phyloP scores from a whole-genome alignment of 331 rosid species.

The Rhamnella rubrinervis region DNA sequence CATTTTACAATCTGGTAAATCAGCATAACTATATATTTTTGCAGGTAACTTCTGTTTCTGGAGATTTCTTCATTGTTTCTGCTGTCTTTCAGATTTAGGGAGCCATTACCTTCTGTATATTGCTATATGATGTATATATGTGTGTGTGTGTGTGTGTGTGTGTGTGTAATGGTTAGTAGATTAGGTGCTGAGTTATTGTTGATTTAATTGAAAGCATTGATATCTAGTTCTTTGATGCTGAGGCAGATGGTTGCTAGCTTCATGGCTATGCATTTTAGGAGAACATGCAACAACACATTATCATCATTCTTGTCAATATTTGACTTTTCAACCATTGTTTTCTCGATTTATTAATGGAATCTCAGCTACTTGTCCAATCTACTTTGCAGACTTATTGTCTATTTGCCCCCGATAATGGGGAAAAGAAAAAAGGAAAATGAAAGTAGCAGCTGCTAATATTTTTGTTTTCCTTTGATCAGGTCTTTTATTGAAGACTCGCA shows the following conservation, averaged over 20 bases:
- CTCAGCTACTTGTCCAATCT: constrained; percentile 8
- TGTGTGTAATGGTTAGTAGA: neutral
- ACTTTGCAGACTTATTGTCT: constrained; percentile 4
- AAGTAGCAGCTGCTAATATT: constrained; percentile 27
- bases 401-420: constrained; percentile 1
- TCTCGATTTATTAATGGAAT: neutral
- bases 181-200: neutral
- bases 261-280: neutral
- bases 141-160: no score
- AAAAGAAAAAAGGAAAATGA: no score
- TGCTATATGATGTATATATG: neutral
- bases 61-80: neutral
- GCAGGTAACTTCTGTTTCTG: neutral
- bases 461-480: constrained; percentile 46
- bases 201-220: neutral
- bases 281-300: neutral
- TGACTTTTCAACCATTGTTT: neutral
- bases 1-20: neutral
- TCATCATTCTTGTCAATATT: neutral
- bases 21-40: neutral
- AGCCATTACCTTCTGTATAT: neutral
- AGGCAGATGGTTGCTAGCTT: neutral
- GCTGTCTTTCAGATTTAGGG: neutral
- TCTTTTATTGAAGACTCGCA: constrained; percentile 96
- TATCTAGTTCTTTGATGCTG: neutral